Base-by-base conservation (phyloP, 2,329 filamentous ascomycete species). In the Trichophyton mentagrophytes region DNA sequence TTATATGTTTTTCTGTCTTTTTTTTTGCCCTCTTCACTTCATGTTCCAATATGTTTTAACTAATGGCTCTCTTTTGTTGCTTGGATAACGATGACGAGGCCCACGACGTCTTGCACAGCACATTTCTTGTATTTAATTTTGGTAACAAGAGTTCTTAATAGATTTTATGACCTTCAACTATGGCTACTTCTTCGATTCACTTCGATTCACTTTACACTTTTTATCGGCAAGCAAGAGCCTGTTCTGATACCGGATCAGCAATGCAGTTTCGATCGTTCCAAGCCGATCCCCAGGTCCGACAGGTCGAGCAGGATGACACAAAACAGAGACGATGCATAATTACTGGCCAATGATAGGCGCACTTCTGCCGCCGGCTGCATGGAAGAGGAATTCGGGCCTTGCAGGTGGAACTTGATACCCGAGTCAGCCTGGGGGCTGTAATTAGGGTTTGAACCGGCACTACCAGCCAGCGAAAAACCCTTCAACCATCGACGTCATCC, bases 41-140 rank as follows among this genome's bases (percentile, higher is more conserved):
- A 30, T 30, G 27, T 30, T 30, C 27, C 6, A 30, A 30, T 30
- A 30, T 30, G 27, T 49, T 22, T 7, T 47, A n/a, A 17, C 6
- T 44, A n/a, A 17, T n/a, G 17, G 36, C 51, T 44, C 46, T 30
- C 47, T 61, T 59, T 59, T 44, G 53, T 47, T 55, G 36, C 51
- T 51, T 33, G 30, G 15, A 58, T 51, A 42, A 44, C 58, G 44
- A 40, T 57, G 38, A 40, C 46, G 63, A 55, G 2, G 9, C 20
- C 30, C 36, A 46, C 56, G 56, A 46, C 42, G 53, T 44, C 22
- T 59, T 56, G 42, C 17, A 13, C 33, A 38, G 11, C 33, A 38
- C 33, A 11, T 60, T 59, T 47, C 60, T 61, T 59, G 61, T 61
- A 58, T 38, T 44, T 61, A 61, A 49, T 30, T 22, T 57, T 15